These are phyloP conservation scores for Laguncularia racemosa DNA, from an alignment of 345 rosid species.

Conservation along the genomic window DNA sequence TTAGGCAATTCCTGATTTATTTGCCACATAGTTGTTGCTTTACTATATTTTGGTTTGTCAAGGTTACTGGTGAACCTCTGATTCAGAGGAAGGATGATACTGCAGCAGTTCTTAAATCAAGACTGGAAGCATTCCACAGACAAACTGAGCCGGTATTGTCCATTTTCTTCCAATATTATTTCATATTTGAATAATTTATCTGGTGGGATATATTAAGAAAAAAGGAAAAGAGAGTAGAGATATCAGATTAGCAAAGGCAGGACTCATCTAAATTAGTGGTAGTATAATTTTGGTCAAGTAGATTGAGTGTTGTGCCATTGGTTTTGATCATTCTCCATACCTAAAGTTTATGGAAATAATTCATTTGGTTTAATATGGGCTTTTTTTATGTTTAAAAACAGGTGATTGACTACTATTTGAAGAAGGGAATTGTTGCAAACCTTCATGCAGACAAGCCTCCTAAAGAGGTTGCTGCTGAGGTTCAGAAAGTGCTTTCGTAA, in stretches of 20 bases:
- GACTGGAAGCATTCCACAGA: slow-evolving; percentile 88
- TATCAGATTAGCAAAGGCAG: too few relatives aligned
- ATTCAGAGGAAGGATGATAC: slow-evolving; percentile 97
- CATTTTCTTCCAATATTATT: neutral
- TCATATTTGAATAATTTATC: too few relatives aligned
- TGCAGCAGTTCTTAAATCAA: slow-evolving; percentile 83
- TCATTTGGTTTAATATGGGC: neutral
- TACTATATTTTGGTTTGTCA: neutral
- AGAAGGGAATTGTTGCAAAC: slow-evolving; percentile 63
- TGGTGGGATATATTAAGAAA: too few relatives aligned
- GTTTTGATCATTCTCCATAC: neutral
- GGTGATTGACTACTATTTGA: slow-evolving; percentile 79
- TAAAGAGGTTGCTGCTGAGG: slow-evolving; percentile 59
- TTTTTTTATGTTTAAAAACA: slow-evolving; percentile 12
- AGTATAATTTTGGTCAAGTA: too few relatives aligned
- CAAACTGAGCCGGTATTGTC: slow-evolving; percentile 79
- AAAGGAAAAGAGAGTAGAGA: too few relatives aligned
- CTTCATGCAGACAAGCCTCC: slow-evolving; percentile 90
- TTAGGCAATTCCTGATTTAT: neutral
- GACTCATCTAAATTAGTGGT: too few relatives aligned
- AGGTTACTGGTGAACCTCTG: slow-evolving; percentile 91
- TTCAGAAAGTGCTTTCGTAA: slow-evolving; percentile 60
- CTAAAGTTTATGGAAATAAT: neutral
- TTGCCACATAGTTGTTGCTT: too few relatives aligned
- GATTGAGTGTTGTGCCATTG: too few relatives aligned